Evolutionary conservation across 2,329 filamentous ascomycete species (phyloP).

Genomic region (Calonectria pteridis): DNA sequence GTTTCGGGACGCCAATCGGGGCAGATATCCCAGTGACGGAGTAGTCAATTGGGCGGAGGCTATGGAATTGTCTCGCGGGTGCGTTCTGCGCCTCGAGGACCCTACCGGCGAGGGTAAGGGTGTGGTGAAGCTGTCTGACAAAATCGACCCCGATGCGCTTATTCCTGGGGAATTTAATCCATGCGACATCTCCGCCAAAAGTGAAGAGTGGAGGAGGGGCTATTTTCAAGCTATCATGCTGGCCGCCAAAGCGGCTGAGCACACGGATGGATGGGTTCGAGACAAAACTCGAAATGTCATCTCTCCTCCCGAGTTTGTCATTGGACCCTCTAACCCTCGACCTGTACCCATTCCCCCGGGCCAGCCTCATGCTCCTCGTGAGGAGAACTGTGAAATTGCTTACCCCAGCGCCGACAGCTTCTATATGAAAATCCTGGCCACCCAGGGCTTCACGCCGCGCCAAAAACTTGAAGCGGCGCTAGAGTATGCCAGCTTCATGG

Average conservation of each 20-base stretch:
- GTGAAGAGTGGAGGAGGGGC: conserved; percentile 85
- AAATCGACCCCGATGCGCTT: conserved; percentile 77
- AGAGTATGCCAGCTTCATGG: conserved; percentile 86
- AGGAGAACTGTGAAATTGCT: conserved; percentile 80
- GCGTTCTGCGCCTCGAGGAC: conserved; percentile 78
- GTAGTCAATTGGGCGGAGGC: conserved; percentile 76
- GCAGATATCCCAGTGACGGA: conserved; percentile 65
- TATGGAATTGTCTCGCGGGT: conserved; percentile 68
- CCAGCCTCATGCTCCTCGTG: conserved; percentile 72
- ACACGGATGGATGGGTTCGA: conserved; percentile 82
- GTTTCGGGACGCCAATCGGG: conserved; percentile 73
- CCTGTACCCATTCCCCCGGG: conserved; percentile 79
- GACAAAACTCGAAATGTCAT: conserved; percentile 76
- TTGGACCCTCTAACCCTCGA: conserved; percentile 86
- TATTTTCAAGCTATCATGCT: conserved; percentile 89
- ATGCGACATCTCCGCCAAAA: conserved; percentile 79
- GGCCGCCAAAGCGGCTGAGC: conserved; percentile 80
- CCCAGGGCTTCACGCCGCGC: conserved; percentile 80
- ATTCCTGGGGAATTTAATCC: conserved; percentile 74
- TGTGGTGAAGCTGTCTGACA: conserved; percentile 63
- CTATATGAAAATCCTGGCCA: conserved; percentile 86
- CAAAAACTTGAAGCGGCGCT: conserved; percentile 87
- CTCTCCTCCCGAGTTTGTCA: conserved; percentile 79
- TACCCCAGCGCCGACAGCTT: conserved; percentile 79
- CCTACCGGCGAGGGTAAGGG: conserved; percentile 75